Conservation (phyloP, 257 asterid genomes). For the Thymus mandschuricus region DNA sequence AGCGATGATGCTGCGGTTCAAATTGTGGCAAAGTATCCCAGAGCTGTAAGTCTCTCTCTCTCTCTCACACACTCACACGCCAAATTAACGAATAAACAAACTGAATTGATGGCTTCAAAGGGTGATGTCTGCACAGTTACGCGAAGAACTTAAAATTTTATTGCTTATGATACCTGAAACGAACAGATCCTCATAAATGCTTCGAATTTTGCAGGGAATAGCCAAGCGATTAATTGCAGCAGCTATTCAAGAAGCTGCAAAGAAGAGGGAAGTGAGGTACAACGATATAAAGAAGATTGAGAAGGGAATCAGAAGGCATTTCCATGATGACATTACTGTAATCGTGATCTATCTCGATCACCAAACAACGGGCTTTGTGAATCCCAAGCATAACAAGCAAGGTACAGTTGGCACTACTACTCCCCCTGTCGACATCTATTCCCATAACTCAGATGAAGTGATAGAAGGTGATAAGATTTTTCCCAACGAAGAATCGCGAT, state of each 20-base stretch:
- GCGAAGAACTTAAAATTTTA: background rate
- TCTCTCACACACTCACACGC: background rate
- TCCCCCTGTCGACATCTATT: slow-evolving; percentile 78
- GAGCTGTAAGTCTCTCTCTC: slow-evolving; percentile 64
- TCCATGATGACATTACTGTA: slow-evolving; percentile 91
- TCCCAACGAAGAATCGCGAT: slow-evolving; percentile 40
- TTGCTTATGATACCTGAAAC: background rate
- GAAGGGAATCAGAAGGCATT: slow-evolving; percentile 85
- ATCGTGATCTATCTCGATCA: slow-evolving; percentile 81
- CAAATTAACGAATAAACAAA: no score
- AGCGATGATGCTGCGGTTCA: slow-evolving; percentile 85
- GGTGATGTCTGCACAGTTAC: background rate
- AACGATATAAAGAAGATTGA: slow-evolving; percentile 77
- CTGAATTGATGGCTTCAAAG: background rate
- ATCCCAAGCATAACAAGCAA: slow-evolving; percentile 38
- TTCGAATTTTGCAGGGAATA: slow-evolving; percentile 68
- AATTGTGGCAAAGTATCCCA: slow-evolving; percentile 71
- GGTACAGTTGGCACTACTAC: slow-evolving; percentile 44
- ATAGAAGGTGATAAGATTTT: slow-evolving; percentile 46
- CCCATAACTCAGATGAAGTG: slow-evolving; percentile 57
- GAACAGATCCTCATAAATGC: background rate
- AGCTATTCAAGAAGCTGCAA: slow-evolving; percentile 87
- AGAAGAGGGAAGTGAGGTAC: slow-evolving; percentile 88
- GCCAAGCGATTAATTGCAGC: slow-evolving; percentile 87
- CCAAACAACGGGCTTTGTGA: slow-evolving; percentile 36